Evolutionary conservation across 1,284 basidiomycete genomes (phyloP).

Genomic region (Salmacisia buchloeana): DNA sequence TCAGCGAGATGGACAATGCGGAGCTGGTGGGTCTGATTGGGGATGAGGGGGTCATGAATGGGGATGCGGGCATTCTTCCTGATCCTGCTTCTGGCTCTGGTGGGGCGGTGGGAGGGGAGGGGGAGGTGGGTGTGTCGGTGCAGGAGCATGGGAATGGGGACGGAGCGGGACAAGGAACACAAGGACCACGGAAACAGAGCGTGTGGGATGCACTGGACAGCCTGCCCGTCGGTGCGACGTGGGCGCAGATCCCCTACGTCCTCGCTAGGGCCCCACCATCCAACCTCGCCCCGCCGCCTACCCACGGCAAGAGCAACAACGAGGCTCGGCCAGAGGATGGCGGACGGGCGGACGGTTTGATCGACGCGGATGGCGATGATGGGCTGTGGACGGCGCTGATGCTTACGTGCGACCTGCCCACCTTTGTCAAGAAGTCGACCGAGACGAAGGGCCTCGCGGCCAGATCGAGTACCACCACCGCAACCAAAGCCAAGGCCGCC

Average conservation of each 20-base stretch:
- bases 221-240: conserved; percentile 26
- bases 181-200: conserved; percentile 17
- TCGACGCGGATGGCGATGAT: conserved; percentile 22
- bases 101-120: too few species aligned
- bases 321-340: too few species aligned
- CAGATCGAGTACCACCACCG: too few species aligned
- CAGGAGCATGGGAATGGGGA: too few species aligned
- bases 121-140: too few species aligned
- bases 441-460: neutral
- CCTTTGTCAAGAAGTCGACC: neutral
- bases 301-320: too few species aligned
- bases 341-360: too few species aligned
- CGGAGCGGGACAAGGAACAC: too few species aligned
- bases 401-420: conserved; percentile 23
- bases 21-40: conserved; percentile 35
- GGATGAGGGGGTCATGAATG: conserved; percentile 35
- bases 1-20: conserved; percentile 31
- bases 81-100: too few species aligned
- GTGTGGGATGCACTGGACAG: conserved; percentile 34
- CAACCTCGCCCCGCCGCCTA: too few species aligned
- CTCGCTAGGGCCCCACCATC: neutral
- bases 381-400: conserved; percentile 38
- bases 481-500: too few species aligned
- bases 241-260: conserved; percentile 21
- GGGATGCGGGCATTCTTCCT: too few species aligned